phyloP scores from a whole-genome alignment of 768 basidiomycete species.

The Leucocoprinus leucothites region DNA sequence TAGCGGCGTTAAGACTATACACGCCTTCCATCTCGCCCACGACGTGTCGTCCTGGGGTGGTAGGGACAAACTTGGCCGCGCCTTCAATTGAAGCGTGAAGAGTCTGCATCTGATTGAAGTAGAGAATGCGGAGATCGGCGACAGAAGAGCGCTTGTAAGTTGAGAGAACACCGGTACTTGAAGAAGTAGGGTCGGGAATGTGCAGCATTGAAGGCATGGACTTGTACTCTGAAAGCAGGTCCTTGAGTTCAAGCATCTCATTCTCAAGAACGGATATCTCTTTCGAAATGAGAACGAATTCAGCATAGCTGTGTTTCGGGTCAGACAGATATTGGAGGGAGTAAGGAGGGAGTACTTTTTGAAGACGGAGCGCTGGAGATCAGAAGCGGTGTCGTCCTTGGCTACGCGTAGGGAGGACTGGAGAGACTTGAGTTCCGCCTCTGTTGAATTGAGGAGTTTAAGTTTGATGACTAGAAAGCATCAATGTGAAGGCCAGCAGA shows the following conservation, averaged over 20 bases:
- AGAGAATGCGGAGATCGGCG: constrained; percentile 92
- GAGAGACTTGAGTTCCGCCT: constrained; percentile 71
- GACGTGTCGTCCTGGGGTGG: constrained; percentile 88
- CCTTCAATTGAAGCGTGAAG: constrained; percentile 91
- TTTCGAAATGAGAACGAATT: constrained; percentile 95
- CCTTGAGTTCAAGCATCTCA: constrained; percentile 96
- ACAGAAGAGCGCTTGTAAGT: constrained; percentile 79
- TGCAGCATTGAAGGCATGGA: constrained; percentile 91
- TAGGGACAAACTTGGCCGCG: constrained; percentile 91
- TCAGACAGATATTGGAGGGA: constrained; percentile 1
- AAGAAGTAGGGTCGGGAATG: constrained; percentile 77
- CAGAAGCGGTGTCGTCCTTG: constrained; percentile 70
- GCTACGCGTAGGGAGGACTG: constrained; percentile 72
- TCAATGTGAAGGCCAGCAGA: background rate
- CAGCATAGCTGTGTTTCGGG: constrained; percentile 70
- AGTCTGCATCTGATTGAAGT: constrained; percentile 91
- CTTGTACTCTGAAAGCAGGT: constrained; percentile 92
- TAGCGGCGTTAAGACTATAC: constrained; percentile 85
- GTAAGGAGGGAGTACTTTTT: constrained; percentile 62
- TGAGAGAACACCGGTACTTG: constrained; percentile 40
- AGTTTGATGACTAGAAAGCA: constrained; percentile 56
- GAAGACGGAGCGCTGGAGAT: constrained; percentile 91
- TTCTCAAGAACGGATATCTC: constrained; percentile 96
- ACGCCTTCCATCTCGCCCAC: constrained; percentile 83
- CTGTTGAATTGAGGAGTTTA: constrained; percentile 88